phyloP scores from a whole-genome alignment of 176 grass and related monocot genomes.

The Cenchrus fungigraminus region DNA sequence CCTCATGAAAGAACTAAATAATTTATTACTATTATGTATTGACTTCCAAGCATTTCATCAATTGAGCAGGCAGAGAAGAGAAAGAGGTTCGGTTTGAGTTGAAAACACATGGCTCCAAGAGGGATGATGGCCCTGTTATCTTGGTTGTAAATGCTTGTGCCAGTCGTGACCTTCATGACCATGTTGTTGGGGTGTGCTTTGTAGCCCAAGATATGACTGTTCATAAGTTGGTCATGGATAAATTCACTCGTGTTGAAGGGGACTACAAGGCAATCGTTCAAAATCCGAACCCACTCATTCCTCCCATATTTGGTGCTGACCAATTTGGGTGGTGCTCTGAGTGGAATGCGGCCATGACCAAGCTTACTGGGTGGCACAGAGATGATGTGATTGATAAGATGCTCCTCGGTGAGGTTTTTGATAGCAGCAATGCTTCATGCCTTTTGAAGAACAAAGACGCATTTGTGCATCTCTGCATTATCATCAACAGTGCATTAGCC shows the following conservation, averaged over 20 bases:
- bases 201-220: constrained; percentile 96
- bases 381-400: constrained; percentile 90
- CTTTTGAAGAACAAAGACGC: constrained; percentile 75
- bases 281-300: constrained; percentile 83
- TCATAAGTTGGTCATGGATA: constrained; percentile 92
- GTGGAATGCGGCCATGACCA: constrained; percentile 95
- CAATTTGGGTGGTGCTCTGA: constrained; percentile 93
- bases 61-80: constrained; percentile 76
- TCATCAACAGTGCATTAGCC: constrained; percentile 85
- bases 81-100: constrained; percentile 86
- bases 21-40: constrained; percentile 9
- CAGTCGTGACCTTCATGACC: constrained; percentile 72
- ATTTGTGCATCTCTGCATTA: constrained; percentile 73
- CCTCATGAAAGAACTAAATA: background rate
- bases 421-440: constrained; percentile 64
- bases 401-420: constrained; percentile 91
- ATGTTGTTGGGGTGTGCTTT: constrained; percentile 91
- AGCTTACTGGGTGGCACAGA: constrained; percentile 80
- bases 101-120: constrained; percentile 74
- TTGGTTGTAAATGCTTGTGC: constrained; percentile 93
- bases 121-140: constrained; percentile 67
- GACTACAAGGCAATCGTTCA: constrained; percentile 96
- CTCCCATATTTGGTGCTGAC: constrained; percentile 92
- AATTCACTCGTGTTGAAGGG: constrained; percentile 83
- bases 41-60: constrained; percentile 28